Conservation (phyloP, 129 eudicot species). For the Artemisia annua region DNA sequence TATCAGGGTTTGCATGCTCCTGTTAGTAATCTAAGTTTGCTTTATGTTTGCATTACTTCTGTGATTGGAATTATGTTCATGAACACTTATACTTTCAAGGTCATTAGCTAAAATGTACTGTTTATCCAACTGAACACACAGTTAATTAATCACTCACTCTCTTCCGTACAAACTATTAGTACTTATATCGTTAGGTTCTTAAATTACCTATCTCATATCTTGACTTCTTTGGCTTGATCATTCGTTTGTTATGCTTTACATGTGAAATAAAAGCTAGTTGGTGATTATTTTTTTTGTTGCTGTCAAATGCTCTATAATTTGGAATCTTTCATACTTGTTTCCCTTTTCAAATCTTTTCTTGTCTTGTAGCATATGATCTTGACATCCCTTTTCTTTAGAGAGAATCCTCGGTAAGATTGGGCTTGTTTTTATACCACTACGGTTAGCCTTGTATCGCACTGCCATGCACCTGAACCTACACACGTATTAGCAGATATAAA, state of each 20-base stretch:
- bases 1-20: background rate
- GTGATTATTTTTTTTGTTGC: too few relatives aligned
- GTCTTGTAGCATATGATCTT: too few relatives aligned
- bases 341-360: too few relatives aligned
- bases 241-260: too few relatives aligned
- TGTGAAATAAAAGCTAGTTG: too few relatives aligned
- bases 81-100: background rate
- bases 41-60: background rate
- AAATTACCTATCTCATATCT: background rate
- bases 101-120: background rate
- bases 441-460: background rate
- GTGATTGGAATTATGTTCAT: slow-evolving; percentile 1
- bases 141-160: background rate
- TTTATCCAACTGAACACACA: background rate
- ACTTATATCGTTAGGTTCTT: background rate
- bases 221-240: too few relatives aligned
- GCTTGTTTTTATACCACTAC: background rate
- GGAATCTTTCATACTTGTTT: too few relatives aligned
- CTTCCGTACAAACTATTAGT: background rate
- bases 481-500: too few relatives aligned
- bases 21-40: background rate
- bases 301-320: too few relatives aligned
- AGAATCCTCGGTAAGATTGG: too few relatives aligned
- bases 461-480: background rate
- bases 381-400: too few relatives aligned